A percentile compares a stretch with the other conserved stretches of the same genome.
Conservation (phyloP, 805 yeast species). For the Candida taoyuanica region DNA sequence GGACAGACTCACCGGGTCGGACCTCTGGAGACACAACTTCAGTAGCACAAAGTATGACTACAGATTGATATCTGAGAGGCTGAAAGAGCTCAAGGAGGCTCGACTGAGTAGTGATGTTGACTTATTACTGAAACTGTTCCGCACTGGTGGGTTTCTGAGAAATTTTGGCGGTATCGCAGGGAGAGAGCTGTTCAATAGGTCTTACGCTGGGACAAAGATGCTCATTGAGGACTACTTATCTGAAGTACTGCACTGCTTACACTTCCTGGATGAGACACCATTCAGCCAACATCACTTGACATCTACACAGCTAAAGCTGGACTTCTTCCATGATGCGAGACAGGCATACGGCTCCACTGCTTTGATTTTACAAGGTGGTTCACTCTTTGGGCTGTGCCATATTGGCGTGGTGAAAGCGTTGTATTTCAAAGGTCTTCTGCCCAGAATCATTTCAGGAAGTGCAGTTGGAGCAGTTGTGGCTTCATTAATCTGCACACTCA, state of each 20-base stretch:
- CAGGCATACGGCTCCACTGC: conserved; percentile 91
- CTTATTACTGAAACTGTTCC: conserved; percentile 56
- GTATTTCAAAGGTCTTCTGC: conserved; percentile 69
- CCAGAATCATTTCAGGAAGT: conserved; percentile 83
- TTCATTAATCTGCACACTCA: conserved; percentile 70
- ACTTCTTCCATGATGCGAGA: conserved; percentile 79
- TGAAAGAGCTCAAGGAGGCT: conserved; percentile 57
- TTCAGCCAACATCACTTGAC: conserved; percentile 29
- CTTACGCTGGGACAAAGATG: conserved; percentile 84
- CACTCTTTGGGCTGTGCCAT: conserved; percentile 90
- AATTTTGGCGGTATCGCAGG: conserved; percentile 91
- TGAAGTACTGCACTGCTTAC: conserved; percentile 68
- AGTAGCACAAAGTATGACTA: conserved; percentile 81
- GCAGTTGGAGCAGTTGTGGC: conserved; percentile 95
- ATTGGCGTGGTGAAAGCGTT: conserved; percentile 87
- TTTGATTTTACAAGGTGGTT: conserved; percentile 88
- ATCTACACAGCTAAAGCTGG: conserved; percentile 52
- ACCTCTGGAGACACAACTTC: conserved; percentile 78
- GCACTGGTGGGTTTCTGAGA: conserved; percentile 76
- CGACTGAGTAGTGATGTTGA: conserved; percentile 50
- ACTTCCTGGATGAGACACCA: conserved; percentile 42
- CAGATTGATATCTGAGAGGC: conserved; percentile 69
- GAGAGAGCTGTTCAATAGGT: conserved; percentile 69
- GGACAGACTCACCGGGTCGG: conserved; percentile 49
- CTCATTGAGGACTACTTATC: conserved; percentile 82